Conservation (phyloP, 2,329 filamentous ascomycete species). For the Monosporascus sp. region DNA sequence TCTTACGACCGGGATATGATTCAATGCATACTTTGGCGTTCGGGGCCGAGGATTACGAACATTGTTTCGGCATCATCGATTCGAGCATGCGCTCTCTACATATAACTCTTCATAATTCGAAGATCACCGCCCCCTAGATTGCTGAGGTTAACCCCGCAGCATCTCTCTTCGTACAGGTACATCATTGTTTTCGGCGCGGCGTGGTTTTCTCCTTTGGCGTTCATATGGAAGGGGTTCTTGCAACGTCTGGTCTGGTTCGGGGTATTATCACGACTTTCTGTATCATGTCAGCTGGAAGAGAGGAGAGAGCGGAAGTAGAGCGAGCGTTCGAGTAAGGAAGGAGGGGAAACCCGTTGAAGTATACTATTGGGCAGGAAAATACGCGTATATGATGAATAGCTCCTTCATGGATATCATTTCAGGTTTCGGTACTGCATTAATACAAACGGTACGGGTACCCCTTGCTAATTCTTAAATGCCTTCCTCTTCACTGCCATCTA, state of each 20-base stretch:
- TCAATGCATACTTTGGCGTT: constrained; percentile 40
- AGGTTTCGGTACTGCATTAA: neutral
- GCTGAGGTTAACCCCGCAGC: too few relatives aligned
- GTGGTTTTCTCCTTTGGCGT: too few relatives aligned
- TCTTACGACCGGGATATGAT: constrained; percentile 38
- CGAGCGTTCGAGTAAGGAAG: constrained; percentile 10
- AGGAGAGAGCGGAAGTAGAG: constrained; percentile 2
- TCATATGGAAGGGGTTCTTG: too few relatives aligned
- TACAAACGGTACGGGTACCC: neutral
- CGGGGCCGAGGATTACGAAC: constrained; percentile 8
- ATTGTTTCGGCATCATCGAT: constrained; percentile 1
- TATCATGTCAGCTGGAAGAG: constrained; percentile 2
- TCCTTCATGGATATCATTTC: constrained; percentile 2
- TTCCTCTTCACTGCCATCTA: too few relatives aligned
- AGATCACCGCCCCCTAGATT: too few relatives aligned
- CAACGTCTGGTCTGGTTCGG: too few relatives aligned
- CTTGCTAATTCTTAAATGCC: too few relatives aligned
- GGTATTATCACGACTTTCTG: too few relatives aligned
- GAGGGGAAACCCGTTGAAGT: constrained; percentile 8
- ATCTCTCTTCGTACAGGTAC: too few relatives aligned
- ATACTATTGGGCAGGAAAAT: constrained; percentile 11
- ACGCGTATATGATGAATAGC: constrained; percentile 19
- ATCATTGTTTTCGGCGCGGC: too few relatives aligned
- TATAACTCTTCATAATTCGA: too few relatives aligned
- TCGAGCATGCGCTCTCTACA: neutral